A percentile compares a stretch with the other conserved stretches of the same genome.
Conservation (phyloP, 1,284 basidiomycete species). For the Ustilago shanxiensis region DNA sequence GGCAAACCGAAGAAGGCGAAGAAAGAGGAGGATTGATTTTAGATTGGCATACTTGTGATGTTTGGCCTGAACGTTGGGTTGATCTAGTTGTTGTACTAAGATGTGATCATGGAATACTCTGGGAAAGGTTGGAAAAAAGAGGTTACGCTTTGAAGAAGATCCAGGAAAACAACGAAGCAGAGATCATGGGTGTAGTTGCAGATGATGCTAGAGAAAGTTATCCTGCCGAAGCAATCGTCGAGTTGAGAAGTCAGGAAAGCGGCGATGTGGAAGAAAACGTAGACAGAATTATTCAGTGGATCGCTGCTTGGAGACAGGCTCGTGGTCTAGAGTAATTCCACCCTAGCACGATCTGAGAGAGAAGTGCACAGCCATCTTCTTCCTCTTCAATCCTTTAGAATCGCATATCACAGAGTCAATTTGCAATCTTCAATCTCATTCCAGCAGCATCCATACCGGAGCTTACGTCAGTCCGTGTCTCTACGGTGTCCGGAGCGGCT, state of each 20-base stretch:
- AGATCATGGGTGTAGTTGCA: constrained; percentile 94
- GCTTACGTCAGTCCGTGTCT: too few species aligned
- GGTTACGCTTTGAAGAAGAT: constrained; percentile 92
- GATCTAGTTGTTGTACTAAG: constrained; percentile 95
- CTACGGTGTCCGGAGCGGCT: too few species aligned
- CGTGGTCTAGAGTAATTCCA: constrained; percentile 53
- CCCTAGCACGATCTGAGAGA: too few species aligned
- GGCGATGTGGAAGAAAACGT: constrained; percentile 90
- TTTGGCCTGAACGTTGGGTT: constrained; percentile 95
- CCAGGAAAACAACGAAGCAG: constrained; percentile 97
- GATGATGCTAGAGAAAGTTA: constrained; percentile 91
- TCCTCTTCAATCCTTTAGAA: too few species aligned
- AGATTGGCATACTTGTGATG: constrained; percentile 96
- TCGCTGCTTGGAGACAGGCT: constrained; percentile 80
- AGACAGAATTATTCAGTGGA: constrained; percentile 86
- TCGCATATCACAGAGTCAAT: too few species aligned
- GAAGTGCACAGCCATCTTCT: too few species aligned
- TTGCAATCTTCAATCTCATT: too few species aligned
- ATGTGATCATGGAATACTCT: constrained; percentile 89
- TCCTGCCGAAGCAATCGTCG: constrained; percentile 85
- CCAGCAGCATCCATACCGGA: too few species aligned
- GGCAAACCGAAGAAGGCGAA: constrained; percentile 46
- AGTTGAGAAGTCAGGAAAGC: constrained; percentile 82
- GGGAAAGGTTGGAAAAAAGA: constrained; percentile 91
- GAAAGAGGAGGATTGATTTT: constrained; percentile 80